These are phyloP conservation scores for Yamadazyma friedrichii DNA, from an alignment of 1,139 yeast species.

Conservation along the genomic window DNA sequence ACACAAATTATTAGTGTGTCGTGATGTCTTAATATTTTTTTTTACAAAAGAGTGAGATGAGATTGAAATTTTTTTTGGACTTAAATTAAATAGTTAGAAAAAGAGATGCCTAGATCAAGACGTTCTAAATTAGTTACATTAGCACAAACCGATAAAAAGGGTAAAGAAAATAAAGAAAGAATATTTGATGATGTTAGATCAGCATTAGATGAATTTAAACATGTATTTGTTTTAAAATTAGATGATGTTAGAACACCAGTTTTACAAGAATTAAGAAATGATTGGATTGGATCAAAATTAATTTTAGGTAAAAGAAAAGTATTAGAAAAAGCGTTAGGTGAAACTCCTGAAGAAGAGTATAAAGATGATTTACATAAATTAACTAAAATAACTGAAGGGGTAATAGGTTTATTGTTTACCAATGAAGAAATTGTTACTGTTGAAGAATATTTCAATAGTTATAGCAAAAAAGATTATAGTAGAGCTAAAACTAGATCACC, in stretches of 20 bases:
- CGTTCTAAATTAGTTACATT: constrained; percentile 93
- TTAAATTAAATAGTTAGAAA: too few relatives aligned
- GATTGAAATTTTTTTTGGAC: constrained; percentile 5
- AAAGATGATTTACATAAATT: constrained; percentile 77
- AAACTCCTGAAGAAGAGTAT: constrained; percentile 84
- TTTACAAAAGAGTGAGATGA: constrained; percentile 7
- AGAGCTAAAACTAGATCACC: constrained; percentile 88
- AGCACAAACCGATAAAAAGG: constrained; percentile 95
- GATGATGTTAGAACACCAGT: constrained; percentile 97
- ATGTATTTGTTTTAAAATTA: constrained; percentile 80
- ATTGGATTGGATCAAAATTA: constrained; percentile 88
- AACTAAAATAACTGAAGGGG: constrained; percentile 60
- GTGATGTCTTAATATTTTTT: neutral
- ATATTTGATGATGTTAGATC: constrained; percentile 87
- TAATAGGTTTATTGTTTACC: constrained; percentile 85
- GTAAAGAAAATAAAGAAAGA: constrained; percentile 86
- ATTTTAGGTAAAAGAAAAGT: constrained; percentile 92
- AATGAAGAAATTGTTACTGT: constrained; percentile 84
- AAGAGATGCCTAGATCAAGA: constrained; percentile 85
- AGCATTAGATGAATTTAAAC: constrained; percentile 72
- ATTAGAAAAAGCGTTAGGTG: constrained; percentile 88
- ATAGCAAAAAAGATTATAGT: constrained; percentile 77
- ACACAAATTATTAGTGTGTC: neutral
- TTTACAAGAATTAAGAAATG: constrained; percentile 85
- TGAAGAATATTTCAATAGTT: constrained; percentile 76